These are phyloP conservation scores for Vitis hybrid DNA, from an alignment of 177 flowering plant species.

Conservation along the genomic window DNA sequence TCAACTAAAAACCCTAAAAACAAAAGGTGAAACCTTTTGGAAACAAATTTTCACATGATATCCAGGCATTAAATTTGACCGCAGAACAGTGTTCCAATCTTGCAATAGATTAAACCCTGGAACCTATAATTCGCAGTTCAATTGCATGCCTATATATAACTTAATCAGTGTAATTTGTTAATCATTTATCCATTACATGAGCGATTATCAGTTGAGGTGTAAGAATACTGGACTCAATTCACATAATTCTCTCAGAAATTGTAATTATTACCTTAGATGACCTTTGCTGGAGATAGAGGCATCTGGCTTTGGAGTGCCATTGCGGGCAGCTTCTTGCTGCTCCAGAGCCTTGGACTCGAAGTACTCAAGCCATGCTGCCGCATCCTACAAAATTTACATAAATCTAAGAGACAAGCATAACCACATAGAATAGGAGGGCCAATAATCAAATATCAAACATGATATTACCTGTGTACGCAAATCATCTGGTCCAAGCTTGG, in stretches of 20 bases:
- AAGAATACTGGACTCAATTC: background rate
- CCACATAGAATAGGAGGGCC: background rate
- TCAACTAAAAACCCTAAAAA: too few species aligned
- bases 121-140: background rate
- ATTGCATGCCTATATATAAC: background rate
- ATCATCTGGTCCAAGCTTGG: constrained; percentile 89
- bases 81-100: background rate
- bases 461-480: constrained; percentile 80
- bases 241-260: background rate
- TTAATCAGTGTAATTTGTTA: background rate
- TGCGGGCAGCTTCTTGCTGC: constrained; percentile 98
- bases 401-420: constrained; percentile 6
- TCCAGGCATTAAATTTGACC: background rate
- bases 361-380: constrained; percentile 97
- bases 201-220: background rate
- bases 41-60: too few species aligned
- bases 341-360: constrained; percentile 92
- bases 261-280: constrained; percentile 66
- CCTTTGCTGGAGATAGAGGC: constrained; percentile 98
- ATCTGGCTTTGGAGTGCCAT: constrained; percentile 95
- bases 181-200: background rate
- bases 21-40: too few species aligned
- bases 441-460: constrained; percentile 3
- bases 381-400: constrained; percentile 55
- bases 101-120: background rate